Evolutionary conservation across 352 stramenopile genomes (phyloP).

Genomic region (Hyaloperonospora arabidopsidis): DNA sequence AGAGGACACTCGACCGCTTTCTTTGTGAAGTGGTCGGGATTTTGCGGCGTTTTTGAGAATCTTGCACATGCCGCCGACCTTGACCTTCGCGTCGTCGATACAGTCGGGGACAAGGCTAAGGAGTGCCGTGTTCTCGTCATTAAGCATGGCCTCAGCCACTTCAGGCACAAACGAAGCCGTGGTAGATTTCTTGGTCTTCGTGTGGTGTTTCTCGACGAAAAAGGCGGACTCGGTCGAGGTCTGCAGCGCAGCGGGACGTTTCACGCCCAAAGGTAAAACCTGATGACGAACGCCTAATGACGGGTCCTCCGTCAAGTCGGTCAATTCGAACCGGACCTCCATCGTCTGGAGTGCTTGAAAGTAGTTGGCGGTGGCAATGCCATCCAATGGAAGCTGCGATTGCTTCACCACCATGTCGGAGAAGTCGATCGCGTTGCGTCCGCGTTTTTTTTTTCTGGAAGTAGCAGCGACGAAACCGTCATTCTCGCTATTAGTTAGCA

Average conservation of each 20-base stretch:
- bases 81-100: not conserved
- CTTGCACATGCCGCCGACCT: not conserved
- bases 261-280: not conserved
- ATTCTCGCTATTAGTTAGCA: not conserved
- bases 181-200: too few species aligned
- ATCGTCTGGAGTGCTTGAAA: not conserved
- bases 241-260: not conserved
- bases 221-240: not conserved
- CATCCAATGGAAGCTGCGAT: not conserved
- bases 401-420: not conserved
- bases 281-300: not conserved
- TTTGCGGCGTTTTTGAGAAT: not conserved
- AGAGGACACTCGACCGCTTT: too few species aligned
- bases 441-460: not conserved
- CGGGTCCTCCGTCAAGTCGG: not conserved
- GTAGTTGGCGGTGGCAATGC: not conserved
- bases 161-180: too few species aligned
- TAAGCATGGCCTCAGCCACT: too few species aligned
- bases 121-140: constrained; percentile 1
- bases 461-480: not conserved
- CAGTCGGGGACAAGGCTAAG: not conserved
- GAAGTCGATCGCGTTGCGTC: not conserved
- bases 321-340: not conserved
- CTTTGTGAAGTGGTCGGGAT: not conserved
- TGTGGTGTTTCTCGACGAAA: constrained; percentile 1